phyloP scores from a whole-genome alignment of 176 grass and related monocot genomes.

The Phyllostachys edulis region DNA sequence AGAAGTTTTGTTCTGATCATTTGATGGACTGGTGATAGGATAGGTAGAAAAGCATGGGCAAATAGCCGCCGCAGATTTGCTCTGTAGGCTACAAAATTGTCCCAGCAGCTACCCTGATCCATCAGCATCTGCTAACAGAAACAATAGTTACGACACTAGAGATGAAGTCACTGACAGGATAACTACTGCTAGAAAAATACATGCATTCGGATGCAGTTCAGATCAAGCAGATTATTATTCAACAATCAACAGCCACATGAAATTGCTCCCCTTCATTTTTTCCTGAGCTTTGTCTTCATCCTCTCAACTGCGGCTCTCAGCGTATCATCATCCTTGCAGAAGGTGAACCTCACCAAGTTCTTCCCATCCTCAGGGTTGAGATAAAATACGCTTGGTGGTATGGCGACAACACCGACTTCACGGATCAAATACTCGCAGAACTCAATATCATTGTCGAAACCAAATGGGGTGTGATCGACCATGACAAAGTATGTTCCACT shows the following conservation, averaged over 20 bases:
- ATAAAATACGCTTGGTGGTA: conserved; percentile 94
- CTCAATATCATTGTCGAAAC: conserved; percentile 66
- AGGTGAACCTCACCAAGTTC: conserved; percentile 96
- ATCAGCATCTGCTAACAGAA: conserved; percentile 1
- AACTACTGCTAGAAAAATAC: conserved; percentile 33
- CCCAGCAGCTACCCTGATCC: conserved; percentile 16
- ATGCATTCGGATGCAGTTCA: conserved; percentile 15
- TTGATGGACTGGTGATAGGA: background rate
- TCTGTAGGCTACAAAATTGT: conserved; percentile 1
- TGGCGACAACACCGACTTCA: conserved; percentile 79
- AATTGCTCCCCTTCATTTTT: conserved; percentile 32
- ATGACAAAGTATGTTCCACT: conserved; percentile 93
- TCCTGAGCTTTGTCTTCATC: conserved; percentile 85
- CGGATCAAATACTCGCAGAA: conserved; percentile 95
- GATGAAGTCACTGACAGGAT: conserved; percentile 24
- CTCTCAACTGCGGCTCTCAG: conserved; percentile 72
- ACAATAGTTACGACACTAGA: conserved; percentile 15
- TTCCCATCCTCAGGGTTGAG: conserved; percentile 92
- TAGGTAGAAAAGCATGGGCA: background rate
- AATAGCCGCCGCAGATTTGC: conserved; percentile 17
- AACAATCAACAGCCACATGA: conserved; percentile 21
- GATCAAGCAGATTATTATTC: conserved; percentile 42
- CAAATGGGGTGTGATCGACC: conserved; percentile 92
- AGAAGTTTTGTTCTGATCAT: background rate
- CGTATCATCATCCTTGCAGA: conserved; percentile 91